Conservation (phyloP, 2,329 filamentous ascomycete genomes). For the Aspergillus sp. region DNA sequence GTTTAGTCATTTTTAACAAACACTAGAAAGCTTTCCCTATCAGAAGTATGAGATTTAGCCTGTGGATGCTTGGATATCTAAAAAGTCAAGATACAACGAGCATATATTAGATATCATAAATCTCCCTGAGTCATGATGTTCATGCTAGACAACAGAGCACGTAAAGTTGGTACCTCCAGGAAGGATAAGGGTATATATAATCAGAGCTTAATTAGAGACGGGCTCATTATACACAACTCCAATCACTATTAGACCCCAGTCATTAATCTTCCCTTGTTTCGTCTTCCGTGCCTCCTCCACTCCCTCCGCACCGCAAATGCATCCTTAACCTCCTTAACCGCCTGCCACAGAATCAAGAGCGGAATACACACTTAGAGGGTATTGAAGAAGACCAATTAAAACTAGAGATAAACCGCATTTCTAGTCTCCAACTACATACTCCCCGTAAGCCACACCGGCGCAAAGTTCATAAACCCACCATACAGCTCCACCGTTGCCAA, state of each 20-base stretch:
- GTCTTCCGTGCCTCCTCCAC: slow-evolving; percentile 16
- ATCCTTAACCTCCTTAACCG: slow-evolving; percentile 45
- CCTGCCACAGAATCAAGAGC: slow-evolving; percentile 56
- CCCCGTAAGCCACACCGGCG: slow-evolving; percentile 63
- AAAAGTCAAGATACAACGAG: too few relatives aligned
- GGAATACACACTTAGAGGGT: slow-evolving; percentile 62
- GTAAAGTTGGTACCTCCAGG: too few relatives aligned
- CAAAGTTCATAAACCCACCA: slow-evolving; percentile 65
- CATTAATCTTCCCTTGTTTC: slow-evolving; percentile 8
- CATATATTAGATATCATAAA: too few relatives aligned
- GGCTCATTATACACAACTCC: too few relatives aligned
- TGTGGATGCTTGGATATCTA: slow-evolving; percentile 9
- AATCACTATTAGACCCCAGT: neutral
- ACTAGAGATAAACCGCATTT: slow-evolving; percentile 63
- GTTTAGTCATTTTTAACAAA: slow-evolving; percentile 49
- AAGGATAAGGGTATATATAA: too few relatives aligned
- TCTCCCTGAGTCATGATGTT: too few relatives aligned
- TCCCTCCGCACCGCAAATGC: slow-evolving; percentile 35
- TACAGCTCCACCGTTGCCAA: slow-evolving; percentile 65
- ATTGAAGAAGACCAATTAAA: slow-evolving; percentile 66
- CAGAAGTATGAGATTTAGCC: slow-evolving; percentile 56
- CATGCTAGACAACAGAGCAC: too few relatives aligned
- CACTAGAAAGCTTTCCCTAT: slow-evolving; percentile 61
- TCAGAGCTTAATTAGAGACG: too few relatives aligned
- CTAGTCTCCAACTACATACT: slow-evolving; percentile 57